Evolutionary conservation across 2,329 filamentous ascomycete species (phyloP).

Genomic region (Periconia sp.): DNA sequence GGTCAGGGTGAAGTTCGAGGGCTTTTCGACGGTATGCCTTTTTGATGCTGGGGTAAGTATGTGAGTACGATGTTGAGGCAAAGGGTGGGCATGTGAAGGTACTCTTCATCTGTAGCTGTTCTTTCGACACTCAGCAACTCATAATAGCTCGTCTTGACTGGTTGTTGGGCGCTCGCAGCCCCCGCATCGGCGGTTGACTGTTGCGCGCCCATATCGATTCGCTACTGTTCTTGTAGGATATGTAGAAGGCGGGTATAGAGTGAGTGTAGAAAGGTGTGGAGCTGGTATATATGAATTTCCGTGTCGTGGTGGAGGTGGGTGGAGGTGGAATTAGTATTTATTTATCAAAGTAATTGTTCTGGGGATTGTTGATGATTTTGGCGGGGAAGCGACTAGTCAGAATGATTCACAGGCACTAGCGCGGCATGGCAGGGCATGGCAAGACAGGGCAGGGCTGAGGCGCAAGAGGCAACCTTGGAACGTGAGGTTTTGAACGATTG

Average conservation of each 20-base stretch:
- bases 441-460: neutral
- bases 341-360: neutral
- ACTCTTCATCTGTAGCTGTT: constrained; percentile 80
- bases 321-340: neutral
- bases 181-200: constrained; percentile 45
- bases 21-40: constrained; percentile 90
- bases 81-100: constrained; percentile 29
- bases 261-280: neutral
- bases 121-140: constrained; percentile 75
- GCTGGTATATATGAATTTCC: neutral
- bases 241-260: neutral
- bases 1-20: constrained; percentile 90
- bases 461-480: no score
- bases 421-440: no score
- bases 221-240: neutral
- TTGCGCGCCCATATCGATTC: constrained; percentile 47
- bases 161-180: constrained; percentile 17
- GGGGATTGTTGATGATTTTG: neutral
- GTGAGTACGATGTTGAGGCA: constrained; percentile 1
- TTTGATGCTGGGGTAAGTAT: constrained; percentile 66
- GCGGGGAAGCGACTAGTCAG: neutral
- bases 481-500: neutral
- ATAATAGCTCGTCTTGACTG: constrained; percentile 77
- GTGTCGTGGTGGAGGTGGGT: neutral
- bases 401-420: neutral